These are phyloP conservation scores for Cyclanthera cordifolia DNA, from an alignment of 306 rosid genomes.

Conservation along the genomic window DNA sequence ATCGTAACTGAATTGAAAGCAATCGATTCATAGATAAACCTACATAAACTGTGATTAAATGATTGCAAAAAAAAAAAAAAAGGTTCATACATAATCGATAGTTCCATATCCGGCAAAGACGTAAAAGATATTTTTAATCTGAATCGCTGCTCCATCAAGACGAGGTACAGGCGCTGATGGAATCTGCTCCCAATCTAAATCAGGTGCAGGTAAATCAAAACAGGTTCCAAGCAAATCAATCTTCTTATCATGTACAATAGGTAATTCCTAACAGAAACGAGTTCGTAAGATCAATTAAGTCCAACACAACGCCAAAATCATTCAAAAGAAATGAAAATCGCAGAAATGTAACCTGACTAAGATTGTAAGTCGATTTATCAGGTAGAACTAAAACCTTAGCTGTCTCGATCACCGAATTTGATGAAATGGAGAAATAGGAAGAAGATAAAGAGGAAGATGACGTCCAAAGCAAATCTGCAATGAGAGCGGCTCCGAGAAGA, in stretches of 20 bases:
- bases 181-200: constrained; percentile 67
- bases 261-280: constrained; percentile 21
- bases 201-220: constrained; percentile 78
- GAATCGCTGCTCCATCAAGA: constrained; percentile 68
- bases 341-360: constrained; percentile 18
- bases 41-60: background rate
- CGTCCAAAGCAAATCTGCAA: constrained; percentile 42
- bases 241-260: constrained; percentile 7
- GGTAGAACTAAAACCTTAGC: constrained; percentile 20
- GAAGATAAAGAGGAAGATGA: constrained; percentile 33
- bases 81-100: constrained; percentile 48
- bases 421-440: constrained; percentile 20
- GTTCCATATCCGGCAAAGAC: constrained; percentile 72
- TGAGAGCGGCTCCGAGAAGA: constrained; percentile 34
- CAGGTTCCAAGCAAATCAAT: constrained; percentile 37
- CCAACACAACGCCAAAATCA: background rate
- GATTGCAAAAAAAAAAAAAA: background rate
- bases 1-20: background rate
- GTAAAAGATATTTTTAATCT: constrained; percentile 49
- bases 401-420: constrained; percentile 30
- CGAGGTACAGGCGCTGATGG: constrained; percentile 78
- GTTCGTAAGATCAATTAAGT: background rate
- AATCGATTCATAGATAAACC: background rate
- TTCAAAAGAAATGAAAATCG: background rate
- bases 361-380: constrained; percentile 6